A percentile compares a stretch with the other conserved stretches of the same genome.
Conservation (phyloP, 2,329 filamentous ascomycete species). For the Colletotrichum gigasporum region DNA sequence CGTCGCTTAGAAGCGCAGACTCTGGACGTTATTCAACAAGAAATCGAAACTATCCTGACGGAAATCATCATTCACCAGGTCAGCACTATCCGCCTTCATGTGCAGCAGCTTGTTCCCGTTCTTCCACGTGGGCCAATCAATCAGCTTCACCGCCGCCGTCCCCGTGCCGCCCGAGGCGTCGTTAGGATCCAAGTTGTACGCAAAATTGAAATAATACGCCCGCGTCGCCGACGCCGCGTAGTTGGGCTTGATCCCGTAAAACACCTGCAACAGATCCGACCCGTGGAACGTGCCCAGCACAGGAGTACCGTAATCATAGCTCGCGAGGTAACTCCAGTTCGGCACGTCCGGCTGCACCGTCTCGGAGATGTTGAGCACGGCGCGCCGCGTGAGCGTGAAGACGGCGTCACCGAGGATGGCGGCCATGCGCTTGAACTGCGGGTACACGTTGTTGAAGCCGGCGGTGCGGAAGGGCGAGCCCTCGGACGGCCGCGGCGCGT, state of each 20-base stretch:
- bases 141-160: constrained; percentile 6
- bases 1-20: constrained; percentile 12
- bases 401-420: constrained; percentile 70
- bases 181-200: constrained; percentile 67
- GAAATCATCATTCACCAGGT: constrained; percentile 33
- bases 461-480: constrained; percentile 71
- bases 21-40: constrained; percentile 20
- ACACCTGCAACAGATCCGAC: constrained; percentile 64
- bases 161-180: constrained; percentile 41
- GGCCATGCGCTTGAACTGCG: constrained; percentile 71
- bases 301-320: constrained; percentile 67
- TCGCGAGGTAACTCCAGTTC: constrained; percentile 68
- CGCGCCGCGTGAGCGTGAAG: constrained; percentile 53
- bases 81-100: constrained; percentile 26
- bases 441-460: constrained; percentile 67
- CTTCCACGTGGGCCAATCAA: constrained; percentile 51
- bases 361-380: constrained; percentile 56
- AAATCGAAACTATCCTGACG: constrained; percentile 32
- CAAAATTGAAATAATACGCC: constrained; percentile 67
- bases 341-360: constrained; percentile 55
- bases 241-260: constrained; percentile 59
- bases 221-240: constrained; percentile 58
- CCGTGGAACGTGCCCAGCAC: constrained; percentile 72
- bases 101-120: constrained; percentile 43
- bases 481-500: constrained; percentile 56